Percentiles rank a stretch among this genome's conserved stretches.
Evolutionary conservation across 2,329 filamentous ascomycete species (phyloP).

Genomic region (Epichloe aotearoae): DNA sequence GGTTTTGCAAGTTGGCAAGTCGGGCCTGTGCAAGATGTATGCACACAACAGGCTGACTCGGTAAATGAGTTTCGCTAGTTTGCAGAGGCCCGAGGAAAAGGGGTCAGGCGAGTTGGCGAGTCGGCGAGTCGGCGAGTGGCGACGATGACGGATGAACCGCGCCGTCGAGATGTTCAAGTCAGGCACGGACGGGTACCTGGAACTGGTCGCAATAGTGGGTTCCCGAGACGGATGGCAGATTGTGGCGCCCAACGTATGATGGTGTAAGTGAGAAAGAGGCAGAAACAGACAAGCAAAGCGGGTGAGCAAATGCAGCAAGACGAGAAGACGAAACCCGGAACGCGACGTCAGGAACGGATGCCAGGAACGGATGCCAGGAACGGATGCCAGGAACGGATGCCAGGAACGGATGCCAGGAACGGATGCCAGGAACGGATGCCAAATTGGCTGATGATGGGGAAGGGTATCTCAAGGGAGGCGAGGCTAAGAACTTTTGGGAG

Average conservation of each 20-base stretch:
- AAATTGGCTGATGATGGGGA: constrained; percentile 5
- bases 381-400: too few species aligned
- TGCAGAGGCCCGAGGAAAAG: not conserved
- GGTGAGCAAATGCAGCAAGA: not conserved
- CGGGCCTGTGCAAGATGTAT: not conserved
- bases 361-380: too few species aligned
- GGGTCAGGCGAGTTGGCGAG: not conserved
- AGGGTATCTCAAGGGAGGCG: constrained; percentile 5
- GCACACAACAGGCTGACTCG: not conserved
- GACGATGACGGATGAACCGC: constrained; percentile 2
- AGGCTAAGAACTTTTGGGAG: not conserved
- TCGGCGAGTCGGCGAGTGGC: not conserved
- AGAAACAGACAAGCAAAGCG: not conserved
- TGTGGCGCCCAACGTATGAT: constrained; percentile 5
- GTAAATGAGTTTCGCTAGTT: not conserved
- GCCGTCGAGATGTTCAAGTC: constrained; percentile 3
- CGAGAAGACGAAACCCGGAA: not conserved
- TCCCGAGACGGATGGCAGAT: constrained; percentile 7
- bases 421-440: too few species aligned
- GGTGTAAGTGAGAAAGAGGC: constrained; percentile 4
- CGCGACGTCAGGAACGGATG: not conserved
- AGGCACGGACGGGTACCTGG: constrained; percentile 12
- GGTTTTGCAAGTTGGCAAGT: not conserved
- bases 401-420: too few species aligned
- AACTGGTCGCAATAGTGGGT: constrained; percentile 8